Evolutionary conservation across 2,329 filamentous ascomycete genomes (phyloP).

Genomic region (Penicillium griseofulvum): DNA sequence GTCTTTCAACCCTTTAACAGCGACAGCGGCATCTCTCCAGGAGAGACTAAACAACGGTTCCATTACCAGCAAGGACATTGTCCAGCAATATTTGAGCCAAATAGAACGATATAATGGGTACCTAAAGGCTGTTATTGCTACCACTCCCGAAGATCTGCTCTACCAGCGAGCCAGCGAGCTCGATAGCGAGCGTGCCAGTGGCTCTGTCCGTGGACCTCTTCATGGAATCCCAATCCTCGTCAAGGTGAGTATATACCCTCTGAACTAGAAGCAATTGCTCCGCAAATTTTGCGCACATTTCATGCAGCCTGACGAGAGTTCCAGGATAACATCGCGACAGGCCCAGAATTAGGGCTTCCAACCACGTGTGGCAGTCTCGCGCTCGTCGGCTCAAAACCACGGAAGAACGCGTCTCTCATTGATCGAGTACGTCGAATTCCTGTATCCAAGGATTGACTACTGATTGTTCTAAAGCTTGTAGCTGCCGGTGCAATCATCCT

Average conservation of each 20-base stretch:
- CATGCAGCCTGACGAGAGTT: no score
- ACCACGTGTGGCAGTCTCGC: no score
- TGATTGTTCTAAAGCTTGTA: not conserved
- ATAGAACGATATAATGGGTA: no score
- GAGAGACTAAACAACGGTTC: no score
- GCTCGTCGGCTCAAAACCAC: slow-evolving; percentile 1
- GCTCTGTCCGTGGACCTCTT: slow-evolving; percentile 26
- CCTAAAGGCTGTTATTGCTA: not conserved
- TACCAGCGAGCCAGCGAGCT: slow-evolving; percentile 17
- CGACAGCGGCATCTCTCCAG: no score
- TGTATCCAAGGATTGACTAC: no score
- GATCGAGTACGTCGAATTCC: no score
- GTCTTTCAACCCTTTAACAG: no score
- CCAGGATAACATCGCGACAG: slow-evolving; percentile 31
- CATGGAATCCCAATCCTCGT: slow-evolving; percentile 38
- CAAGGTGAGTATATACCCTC: slow-evolving; percentile 24
- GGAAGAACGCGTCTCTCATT: slow-evolving; percentile 9
- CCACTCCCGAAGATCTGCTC: slow-evolving; percentile 6
- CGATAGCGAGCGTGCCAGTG: slow-evolving; percentile 27
- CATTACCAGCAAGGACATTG: no score
- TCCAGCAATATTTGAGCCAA: no score
- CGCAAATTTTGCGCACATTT: no score
- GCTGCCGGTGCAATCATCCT: slow-evolving; percentile 33
- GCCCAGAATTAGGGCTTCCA: slow-evolving; percentile 6
- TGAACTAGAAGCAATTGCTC: no score